phyloP scores from a whole-genome alignment of 371 early-diverging fungal genomes.

The Rhizopus sp. region DNA sequence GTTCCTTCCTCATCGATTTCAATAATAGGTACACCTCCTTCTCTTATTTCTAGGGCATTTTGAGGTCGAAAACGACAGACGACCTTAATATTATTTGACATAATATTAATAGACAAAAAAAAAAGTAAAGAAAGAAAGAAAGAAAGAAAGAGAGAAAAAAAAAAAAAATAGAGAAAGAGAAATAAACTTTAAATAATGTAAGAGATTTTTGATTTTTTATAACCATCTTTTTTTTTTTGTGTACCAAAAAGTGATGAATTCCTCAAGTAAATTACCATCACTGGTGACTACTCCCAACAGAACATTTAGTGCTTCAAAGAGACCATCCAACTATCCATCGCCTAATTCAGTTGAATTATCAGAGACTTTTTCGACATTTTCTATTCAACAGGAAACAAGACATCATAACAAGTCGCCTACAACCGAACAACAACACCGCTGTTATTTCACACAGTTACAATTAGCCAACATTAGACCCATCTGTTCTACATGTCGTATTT shows the following conservation, averaged over 20 bases:
- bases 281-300: slow-evolving; percentile 39
- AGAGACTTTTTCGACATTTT: slow-evolving; percentile 27
- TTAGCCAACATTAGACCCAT: slow-evolving; percentile 47
- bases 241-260: not conserved
- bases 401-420: slow-evolving; percentile 15
- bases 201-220: slow-evolving; percentile 6
- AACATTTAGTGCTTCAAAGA: slow-evolving; percentile 30
- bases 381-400: not conserved
- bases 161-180: too few species aligned
- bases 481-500: slow-evolving; percentile 34
- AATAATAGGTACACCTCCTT: slow-evolving; percentile 86
- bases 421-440: slow-evolving; percentile 16
- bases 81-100: slow-evolving; percentile 88
- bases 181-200: slow-evolving; percentile 18
- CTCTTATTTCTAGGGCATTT: slow-evolving; percentile 84
- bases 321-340: slow-evolving; percentile 24
- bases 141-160: too few species aligned
- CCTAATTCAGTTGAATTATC: slow-evolving; percentile 30
- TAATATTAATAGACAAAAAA: slow-evolving; percentile 16
- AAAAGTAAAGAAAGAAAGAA: slow-evolving; percentile 7
- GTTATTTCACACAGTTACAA: slow-evolving; percentile 42
- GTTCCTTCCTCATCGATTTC: slow-evolving; percentile 79
- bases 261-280: not conserved
- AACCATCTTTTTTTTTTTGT: slow-evolving; percentile 9
- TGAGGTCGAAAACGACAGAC: slow-evolving; percentile 96